These are phyloP conservation scores for Balamuthia mandrillaris DNA, from an alignment of 208 protist species.

Conservation along the genomic window DNA sequence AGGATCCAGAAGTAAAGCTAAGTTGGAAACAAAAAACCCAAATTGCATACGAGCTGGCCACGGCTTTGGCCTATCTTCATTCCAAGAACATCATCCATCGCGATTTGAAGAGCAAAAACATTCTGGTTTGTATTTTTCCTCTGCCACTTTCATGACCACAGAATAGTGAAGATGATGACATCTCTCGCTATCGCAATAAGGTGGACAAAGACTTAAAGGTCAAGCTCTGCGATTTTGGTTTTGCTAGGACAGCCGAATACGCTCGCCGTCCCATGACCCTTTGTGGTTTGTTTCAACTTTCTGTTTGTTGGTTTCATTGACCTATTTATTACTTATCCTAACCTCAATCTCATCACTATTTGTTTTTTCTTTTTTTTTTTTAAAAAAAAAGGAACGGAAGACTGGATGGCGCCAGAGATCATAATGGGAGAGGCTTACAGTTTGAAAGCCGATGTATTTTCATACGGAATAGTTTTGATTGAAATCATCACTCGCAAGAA, in stretches of 20 bases:
- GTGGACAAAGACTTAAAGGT: background rate
- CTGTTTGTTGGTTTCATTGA: background rate
- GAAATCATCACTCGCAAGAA: slow-evolving; percentile 34
- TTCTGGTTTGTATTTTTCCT: background rate
- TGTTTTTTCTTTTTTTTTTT: no score
- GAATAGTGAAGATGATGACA: background rate
- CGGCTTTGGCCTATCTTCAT: slow-evolving; percentile 20
- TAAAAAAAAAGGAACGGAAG: background rate
- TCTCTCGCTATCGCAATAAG: background rate
- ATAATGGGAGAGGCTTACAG: slow-evolving; percentile 24
- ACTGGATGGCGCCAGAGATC: slow-evolving; percentile 29
- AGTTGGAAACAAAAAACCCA: background rate
- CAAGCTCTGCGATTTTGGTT: slow-evolving; percentile 32
- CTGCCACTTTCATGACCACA: background rate
- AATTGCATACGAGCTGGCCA: background rate
- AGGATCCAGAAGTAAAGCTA: background rate
- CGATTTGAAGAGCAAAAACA: slow-evolving; percentile 27
- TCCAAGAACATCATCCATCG: slow-evolving; percentile 23
- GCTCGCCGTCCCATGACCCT: slow-evolving; percentile 11
- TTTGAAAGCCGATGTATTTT: slow-evolving; percentile 8
- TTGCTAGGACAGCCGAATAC: background rate
- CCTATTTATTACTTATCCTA: background rate
- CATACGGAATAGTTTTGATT: slow-evolving; percentile 15
- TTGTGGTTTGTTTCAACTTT: background rate
- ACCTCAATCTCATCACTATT: background rate